Base-by-base conservation (phyloP, 2,329 filamentous ascomycete genomes). In the Cercospora canescens region DNA sequence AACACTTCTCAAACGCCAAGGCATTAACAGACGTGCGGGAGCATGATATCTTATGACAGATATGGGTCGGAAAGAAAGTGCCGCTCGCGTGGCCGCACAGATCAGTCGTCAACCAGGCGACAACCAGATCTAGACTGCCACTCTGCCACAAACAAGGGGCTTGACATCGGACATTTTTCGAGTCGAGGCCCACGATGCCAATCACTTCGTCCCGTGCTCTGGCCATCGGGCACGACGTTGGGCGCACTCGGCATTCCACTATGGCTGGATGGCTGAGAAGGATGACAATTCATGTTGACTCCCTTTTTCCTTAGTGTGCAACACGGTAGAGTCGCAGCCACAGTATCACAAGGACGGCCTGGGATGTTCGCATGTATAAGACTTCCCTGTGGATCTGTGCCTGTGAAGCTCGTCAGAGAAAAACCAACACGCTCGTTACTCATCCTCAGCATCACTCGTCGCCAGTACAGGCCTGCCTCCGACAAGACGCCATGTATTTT, bases 81-180 rank as follows among this genome's bases (percentile, higher is more conserved):
- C 18, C 48, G 32, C 58, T 65, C 58, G 57, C 63, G 58, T 61
- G 63, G 58, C 58, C 50, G 63, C 58, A 61, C 58, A 34, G 63
- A 56, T 50, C 57, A 65, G 45, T 35, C 28, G n/a, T 14, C 28
- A 56, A 21, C 16, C 57, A 61, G 11, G n/a, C 16, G 41, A 32
- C 57, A 60, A 56, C 48, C 57, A 60, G 57, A 65, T 60, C 57
- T 41, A 64, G 21, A 64, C 62, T 28, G 8, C 34, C 45, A 16
- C 6, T 21, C 41, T 54, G 30, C 45, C 8, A 28, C 24, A 50
- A 50, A 18, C 45, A 50, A 50, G 45, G 45, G 21, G 12, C 14
- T 28, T 50, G 24, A 28, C 18, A 50, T 50, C 45, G 45, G 45
- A 30, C 11, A 28, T 35, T 45, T 26, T 24, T 18, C 18, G 21